Percentiles rank a stretch among this genome's conserved stretches.
phyloP scores from a whole-genome alignment of 2,329 filamentous ascomycete species.

The Bipolaris victoriae region DNA sequence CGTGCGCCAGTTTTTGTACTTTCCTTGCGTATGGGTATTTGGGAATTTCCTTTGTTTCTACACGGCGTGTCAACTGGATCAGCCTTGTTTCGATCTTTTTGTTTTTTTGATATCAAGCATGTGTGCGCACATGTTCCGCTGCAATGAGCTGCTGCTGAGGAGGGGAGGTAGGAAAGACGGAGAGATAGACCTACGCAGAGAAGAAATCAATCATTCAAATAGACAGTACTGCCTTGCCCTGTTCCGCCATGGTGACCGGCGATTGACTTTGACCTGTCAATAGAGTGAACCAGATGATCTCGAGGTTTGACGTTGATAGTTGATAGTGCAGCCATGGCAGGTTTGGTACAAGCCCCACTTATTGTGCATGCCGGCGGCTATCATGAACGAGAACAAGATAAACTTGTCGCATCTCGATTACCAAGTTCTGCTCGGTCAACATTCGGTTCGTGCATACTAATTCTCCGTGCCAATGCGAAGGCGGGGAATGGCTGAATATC shows the following conservation, averaged over 20 bases:
- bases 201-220: slow-evolving; percentile 11
- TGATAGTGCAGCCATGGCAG: background rate
- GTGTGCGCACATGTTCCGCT: slow-evolving; percentile 1
- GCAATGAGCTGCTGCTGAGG: background rate
- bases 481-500: background rate
- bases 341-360: slow-evolving; percentile 11
- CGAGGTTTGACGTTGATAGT: background rate
- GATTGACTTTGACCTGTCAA: background rate
- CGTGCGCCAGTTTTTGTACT: slow-evolving; percentile 4
- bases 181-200: slow-evolving; percentile 5
- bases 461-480: background rate
- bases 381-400: background rate
- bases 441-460: background rate
- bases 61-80: slow-evolving; percentile 7
- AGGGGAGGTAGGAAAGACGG: background rate
- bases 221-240: background rate
- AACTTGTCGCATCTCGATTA: slow-evolving; percentile 12
- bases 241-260: background rate
- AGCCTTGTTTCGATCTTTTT: slow-evolving; percentile 5
- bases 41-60: slow-evolving; percentile 14
- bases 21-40: slow-evolving; percentile 13
- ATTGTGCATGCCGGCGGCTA: slow-evolving; percentile 12
- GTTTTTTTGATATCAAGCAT: slow-evolving; percentile 2
- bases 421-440: background rate
- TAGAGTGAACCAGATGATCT: background rate